Evolutionary conservation across 441 rosid species (phyloP), one percentile per base, ranked within the genome.

Genomic region (Pelargonium myrrhifolium): DNA sequence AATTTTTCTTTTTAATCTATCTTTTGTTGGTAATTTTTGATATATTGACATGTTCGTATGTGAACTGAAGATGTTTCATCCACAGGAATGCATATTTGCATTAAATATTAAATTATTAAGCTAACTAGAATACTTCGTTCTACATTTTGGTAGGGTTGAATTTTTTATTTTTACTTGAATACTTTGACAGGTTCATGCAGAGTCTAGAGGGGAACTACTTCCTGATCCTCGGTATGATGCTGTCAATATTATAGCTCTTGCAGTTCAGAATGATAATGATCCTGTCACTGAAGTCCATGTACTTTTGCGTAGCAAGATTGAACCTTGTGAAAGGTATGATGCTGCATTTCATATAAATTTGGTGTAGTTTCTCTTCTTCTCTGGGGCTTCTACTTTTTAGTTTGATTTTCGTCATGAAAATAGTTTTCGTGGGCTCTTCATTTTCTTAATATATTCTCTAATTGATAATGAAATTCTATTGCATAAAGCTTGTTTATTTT

Each of bases 161-260:
- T 31, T 35, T 62, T 62, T n/a, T n/a, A 37, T 28, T 31, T 62
- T 37, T 20, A 62, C 24, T 31, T 62, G 20, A 62, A n/a, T 62
- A 37, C 66, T 31, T 63, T 76, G 68, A 68, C 86, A 94, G 98
- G 89, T 94, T 81, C 96, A 84, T 67, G 83, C 96, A 58, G 89
- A 89, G 75, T 83, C 92, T 76, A 86, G 98, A 83, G 99, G 92
- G 69, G 94, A 89, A 75, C 86, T 87, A 61, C 84, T 81, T 71
- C 87, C 99, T 71, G 85, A 94, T 86, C 98, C 99, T 80, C 86
- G 85, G 59, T 85, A 81, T 79, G 97, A 94, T 82, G 87, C 96
- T 55, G 74, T 92, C 74, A 87, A 81, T 78, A 75, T 87, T 61
- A 65, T 92, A 72, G 82, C 84, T 74, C 86, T 92, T 63, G 92